Base-by-base conservation (phyloP, 2,329 filamentous ascomycete species). In the Aureobasidium vineae region DNA sequence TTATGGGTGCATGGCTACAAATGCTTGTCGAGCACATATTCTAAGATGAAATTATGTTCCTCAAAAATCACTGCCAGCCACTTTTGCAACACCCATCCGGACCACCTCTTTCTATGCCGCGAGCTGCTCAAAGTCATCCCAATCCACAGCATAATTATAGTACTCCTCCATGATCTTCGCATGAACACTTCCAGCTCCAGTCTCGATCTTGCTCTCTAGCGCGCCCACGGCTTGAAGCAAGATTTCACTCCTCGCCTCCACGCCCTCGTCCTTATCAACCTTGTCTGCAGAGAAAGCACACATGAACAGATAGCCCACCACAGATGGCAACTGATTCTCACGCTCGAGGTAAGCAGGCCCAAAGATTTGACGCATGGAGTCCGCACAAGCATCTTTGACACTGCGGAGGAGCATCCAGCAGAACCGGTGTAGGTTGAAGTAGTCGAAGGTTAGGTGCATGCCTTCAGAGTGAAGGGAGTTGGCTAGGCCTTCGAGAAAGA, bases 401-500 rank as follows among this genome's bases (percentile, higher is more conserved):
- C 16, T 41, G n/a, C 38, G 38, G 16, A 57, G 38, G 2, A 57
- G 54, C 15, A 13, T 43, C 54, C 54, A 57, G 23, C 54, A 57
- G 54, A 31, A 41, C 5, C 38, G 23, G 38, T 57, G 54, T 5
- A 57, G 36, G 21, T 23, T 36, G 38, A 57, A 43, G 38, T 57
- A 31, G 23, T 57, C 54, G 16, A 57, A 57, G 23, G 54, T 57
- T 1, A 57, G 38, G 2, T 57, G 36, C 54, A 57, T 41, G 21
- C 54, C 54, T n/a, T 57, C 38, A 7, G 54, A 41, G 5, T 31
- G 16, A 2, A 57, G 11, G 2, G 38, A 21, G 23, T 57, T 57
- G 21, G 54, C 54, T 13, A 57, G 38, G 15, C 54, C 54, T 56
- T 57, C 54, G 38, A 57, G 54, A 16, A 57, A 57, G 38, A 4